phyloP scores from a whole-genome alignment of 1,284 basidiomycete species.

The Heterobasidion occidentale region DNA sequence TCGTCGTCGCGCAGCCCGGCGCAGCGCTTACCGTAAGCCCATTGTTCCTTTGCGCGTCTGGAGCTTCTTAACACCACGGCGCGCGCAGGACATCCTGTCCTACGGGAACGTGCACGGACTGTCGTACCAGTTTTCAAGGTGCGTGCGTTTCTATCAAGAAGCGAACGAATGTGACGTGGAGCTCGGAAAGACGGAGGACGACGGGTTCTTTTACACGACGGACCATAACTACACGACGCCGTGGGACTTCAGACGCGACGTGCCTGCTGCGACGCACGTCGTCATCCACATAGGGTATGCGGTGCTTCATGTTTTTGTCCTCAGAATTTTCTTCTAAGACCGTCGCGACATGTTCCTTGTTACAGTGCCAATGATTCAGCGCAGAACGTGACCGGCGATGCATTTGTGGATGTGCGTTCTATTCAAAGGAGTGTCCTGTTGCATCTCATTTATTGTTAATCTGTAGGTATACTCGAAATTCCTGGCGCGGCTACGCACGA shows the following conservation, averaged over 20 bases:
- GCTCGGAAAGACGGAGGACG: constrained; percentile 41
- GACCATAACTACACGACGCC: constrained; percentile 55
- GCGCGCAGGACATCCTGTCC: constrained; percentile 40
- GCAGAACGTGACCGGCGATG: constrained; percentile 33
- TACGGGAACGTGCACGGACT: constrained; percentile 51
- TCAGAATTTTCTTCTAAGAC: not conserved
- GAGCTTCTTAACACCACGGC: not conserved
- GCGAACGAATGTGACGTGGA: too few species aligned
- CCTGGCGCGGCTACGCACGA: constrained; percentile 31
- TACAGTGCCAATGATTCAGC: constrained; percentile 37
- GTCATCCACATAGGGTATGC: constrained; percentile 47
- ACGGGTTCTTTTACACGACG: constrained; percentile 41
- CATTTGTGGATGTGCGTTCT: constrained; percentile 33
- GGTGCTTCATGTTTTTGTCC: too few species aligned
- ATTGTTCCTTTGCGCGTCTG: too few species aligned
- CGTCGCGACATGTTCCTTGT: not conserved
- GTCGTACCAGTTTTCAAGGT: constrained; percentile 43
- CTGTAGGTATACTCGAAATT: constrained; percentile 39
- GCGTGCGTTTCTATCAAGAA: not conserved
- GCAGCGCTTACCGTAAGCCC: constrained; percentile 36
- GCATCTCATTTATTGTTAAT: not conserved
- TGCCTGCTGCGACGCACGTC: constrained; percentile 39
- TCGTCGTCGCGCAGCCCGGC: constrained; percentile 44
- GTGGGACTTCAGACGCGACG: constrained; percentile 44
- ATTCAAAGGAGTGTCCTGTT: not conserved